phyloP scores from a whole-genome alignment of 208 protist genomes.

The Naegleria gruberi region DNA sequence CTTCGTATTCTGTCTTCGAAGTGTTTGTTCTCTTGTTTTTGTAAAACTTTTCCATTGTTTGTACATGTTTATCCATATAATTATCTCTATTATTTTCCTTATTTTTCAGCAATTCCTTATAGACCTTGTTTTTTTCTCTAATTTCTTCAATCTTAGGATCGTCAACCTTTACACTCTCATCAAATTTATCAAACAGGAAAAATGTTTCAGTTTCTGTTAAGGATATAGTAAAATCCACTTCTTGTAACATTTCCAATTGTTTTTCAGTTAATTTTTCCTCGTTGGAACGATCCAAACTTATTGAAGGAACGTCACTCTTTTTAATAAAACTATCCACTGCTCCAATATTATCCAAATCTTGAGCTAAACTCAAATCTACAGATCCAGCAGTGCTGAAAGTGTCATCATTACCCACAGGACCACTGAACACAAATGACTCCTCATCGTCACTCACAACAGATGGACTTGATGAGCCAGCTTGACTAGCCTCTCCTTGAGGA shows the following conservation, averaged over 20 bases:
- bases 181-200: slow-evolving; percentile 67
- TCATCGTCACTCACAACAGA: background rate
- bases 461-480: background rate
- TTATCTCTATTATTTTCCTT: background rate
- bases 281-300: too few species aligned
- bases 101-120: background rate
- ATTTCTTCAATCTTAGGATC: background rate
- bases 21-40: background rate
- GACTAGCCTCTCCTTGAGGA: background rate
- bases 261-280: background rate
- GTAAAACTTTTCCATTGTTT: background rate
- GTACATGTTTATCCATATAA: slow-evolving; percentile 2
- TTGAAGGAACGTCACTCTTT: background rate
- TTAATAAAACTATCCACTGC: background rate
- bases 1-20: background rate
- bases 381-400: background rate
- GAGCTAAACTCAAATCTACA: background rate
- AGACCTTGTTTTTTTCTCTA: background rate
- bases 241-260: background rate
- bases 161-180: slow-evolving; percentile 43
- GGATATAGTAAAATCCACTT: slow-evolving; percentile 52
- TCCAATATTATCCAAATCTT: background rate
- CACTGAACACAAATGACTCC: background rate
- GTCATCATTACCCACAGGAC: background rate
- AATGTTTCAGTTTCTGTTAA: slow-evolving; percentile 69